Conservation (phyloP, 2,329 filamentous ascomycete species). For the Bimuria novae-zelandiae region DNA sequence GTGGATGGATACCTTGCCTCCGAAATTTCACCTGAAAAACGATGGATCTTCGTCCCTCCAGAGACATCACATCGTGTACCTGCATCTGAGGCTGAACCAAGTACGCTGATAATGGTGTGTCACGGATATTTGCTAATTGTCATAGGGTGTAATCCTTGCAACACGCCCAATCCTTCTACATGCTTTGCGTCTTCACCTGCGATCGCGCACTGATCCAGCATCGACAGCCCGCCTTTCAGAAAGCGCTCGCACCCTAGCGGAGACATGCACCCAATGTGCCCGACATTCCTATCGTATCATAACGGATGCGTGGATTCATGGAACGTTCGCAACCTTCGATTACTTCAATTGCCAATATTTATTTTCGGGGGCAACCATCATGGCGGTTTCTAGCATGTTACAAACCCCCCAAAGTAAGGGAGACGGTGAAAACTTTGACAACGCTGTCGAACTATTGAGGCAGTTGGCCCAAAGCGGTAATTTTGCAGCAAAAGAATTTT, state of each 20-base stretch:
- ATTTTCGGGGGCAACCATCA: slow-evolving; percentile 52
- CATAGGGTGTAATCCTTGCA: slow-evolving; percentile 34
- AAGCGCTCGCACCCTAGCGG: slow-evolving; percentile 46
- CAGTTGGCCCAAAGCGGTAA: slow-evolving; percentile 21
- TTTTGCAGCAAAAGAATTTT: slow-evolving; percentile 21
- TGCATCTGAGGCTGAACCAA: slow-evolving; percentile 45
- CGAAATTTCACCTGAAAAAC: slow-evolving; percentile 39
- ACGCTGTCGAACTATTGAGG: slow-evolving; percentile 18
- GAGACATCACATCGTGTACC: slow-evolving; percentile 33
- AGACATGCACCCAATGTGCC: slow-evolving; percentile 53
- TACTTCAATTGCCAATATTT: slow-evolving; percentile 55
- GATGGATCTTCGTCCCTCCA: slow-evolving; percentile 21
- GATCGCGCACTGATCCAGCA: slow-evolving; percentile 10
- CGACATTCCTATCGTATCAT: slow-evolving; percentile 52
- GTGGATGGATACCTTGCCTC: slow-evolving; percentile 45
- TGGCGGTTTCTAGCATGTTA: slow-evolving; percentile 46
- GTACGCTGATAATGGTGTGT: slow-evolving; percentile 11
- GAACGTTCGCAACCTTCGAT: slow-evolving; percentile 54
- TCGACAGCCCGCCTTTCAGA: slow-evolving; percentile 21
- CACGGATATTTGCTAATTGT: background rate
- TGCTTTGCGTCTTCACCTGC: slow-evolving; percentile 28
- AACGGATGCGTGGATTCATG: slow-evolving; percentile 53
- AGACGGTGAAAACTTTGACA: slow-evolving; percentile 20
- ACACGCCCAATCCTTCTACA: slow-evolving; percentile 43
- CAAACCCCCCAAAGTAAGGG: slow-evolving; percentile 15